Base-by-base conservation (phyloP, 139 green algal species). In the Chlamydomonas sphaeroides region DNA sequence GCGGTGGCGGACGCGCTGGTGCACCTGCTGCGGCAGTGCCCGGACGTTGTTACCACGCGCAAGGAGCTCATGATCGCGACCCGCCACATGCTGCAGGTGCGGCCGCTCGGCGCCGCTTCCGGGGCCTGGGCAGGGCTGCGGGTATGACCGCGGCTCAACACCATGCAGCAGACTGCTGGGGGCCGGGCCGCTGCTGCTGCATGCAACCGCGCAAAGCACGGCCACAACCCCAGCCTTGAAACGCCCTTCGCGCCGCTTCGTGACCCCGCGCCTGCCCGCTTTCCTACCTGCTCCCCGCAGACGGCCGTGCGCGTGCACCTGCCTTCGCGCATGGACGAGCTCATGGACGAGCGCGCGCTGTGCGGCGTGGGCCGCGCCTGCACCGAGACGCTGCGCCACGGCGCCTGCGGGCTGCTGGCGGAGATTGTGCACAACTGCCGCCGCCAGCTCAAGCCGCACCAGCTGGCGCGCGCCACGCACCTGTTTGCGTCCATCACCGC, bases 1-100 rank as follows among this genome's bases (percentile, higher is more conserved):
- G 75, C 57, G 3, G 66, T 88, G 30, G 53, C 78, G 2, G 36
- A 75, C 1, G 67, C 69, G 51, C 82, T 90, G 84, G 85, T 92
- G 45, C 84, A 87, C 68, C 78, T 89, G 83, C 81, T 93, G 80
- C 78, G 85, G 41, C 85, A 83, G 48, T 84, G 74, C 32, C 81
- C 73, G 1, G 68, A 79, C 35, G 65, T 76, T 61, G 65, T 91
- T 10, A 69, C 82, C 18, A 51, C 81, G 35, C 80, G 84, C 59
- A 80, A 89, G 78, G 96, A 99, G 90, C 86, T 98, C 51, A 89
- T 98, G 32, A 88, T 95, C 1, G 91, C 90, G 26, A 92, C 93
- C 26, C 57, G 73, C 30, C 57, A 80, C 38, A 57, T 68, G 57
- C 38, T 80, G 57, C 57, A 53, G 45, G 57, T 65, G 57, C 6